These are phyloP conservation scores for Arachnopeziza araneosa DNA, from an alignment of 2,329 filamentous ascomycete species.

Conservation along the genomic window DNA sequence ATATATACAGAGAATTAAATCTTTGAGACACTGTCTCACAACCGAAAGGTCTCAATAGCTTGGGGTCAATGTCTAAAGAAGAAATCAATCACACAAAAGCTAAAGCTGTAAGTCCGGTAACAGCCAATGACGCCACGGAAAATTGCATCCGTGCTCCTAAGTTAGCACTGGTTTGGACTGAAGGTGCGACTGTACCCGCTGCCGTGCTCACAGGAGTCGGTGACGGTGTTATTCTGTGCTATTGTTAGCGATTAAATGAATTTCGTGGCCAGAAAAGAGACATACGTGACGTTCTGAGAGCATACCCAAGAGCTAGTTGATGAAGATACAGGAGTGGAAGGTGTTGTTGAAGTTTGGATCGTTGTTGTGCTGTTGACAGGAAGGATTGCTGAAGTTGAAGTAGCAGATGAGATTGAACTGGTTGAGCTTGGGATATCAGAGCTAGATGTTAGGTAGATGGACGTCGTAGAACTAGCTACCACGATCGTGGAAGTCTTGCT, in stretches of 20 bases:
- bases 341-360: background rate
- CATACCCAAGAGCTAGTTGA: background rate
- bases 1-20: background rate
- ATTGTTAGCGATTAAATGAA: background rate
- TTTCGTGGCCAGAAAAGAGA: background rate
- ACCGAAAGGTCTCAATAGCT: background rate
- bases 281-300: background rate
- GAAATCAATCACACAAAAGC: background rate
- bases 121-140: background rate
- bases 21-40: background rate
- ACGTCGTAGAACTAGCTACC: background rate
- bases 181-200: background rate
- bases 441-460: background rate
- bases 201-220: background rate
- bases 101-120: background rate
- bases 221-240: background rate
- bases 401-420: background rate
- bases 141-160: background rate
- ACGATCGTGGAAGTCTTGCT: background rate
- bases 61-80: background rate
- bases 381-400: background rate
- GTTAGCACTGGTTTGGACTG: background rate
- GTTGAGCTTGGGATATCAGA: background rate
- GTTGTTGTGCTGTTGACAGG: background rate
- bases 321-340: background rate